phyloP scores from a whole-genome alignment of 768 basidiomycete genomes.

The Lentinula lateritia region DNA sequence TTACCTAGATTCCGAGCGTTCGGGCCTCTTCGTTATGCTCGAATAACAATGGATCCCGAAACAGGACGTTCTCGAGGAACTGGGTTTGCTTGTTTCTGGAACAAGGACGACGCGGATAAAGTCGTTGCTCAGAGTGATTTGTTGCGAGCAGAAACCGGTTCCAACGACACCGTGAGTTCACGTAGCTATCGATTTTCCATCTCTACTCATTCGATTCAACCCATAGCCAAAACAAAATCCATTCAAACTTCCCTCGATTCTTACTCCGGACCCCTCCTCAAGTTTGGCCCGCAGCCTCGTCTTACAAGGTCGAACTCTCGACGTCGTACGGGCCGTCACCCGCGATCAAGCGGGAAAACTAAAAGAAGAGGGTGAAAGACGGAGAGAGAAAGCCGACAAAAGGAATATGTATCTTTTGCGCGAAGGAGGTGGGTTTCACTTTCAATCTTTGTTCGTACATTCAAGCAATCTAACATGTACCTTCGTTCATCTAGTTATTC shows the following conservation, averaged over 20 bases:
- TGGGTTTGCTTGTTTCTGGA: slow-evolving; percentile 98
- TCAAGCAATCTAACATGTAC: not conserved
- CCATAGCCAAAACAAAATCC: slow-evolving; percentile 70
- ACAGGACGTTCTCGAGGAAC: slow-evolving; percentile 90
- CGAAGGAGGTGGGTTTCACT: slow-evolving; percentile 74
- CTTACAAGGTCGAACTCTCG: slow-evolving; percentile 87
- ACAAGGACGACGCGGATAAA: slow-evolving; percentile 81
- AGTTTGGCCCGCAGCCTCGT: slow-evolving; percentile 78
- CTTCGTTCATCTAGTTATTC: slow-evolving; percentile 56
- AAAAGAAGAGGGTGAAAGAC: slow-evolving; percentile 82
- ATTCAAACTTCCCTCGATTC: slow-evolving; percentile 80
- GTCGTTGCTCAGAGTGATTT: slow-evolving; percentile 78
- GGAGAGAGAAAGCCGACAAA: slow-evolving; percentile 87
- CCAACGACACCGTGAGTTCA: slow-evolving; percentile 23
- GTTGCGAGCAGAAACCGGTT: slow-evolving; percentile 54
- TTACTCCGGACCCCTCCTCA: slow-evolving; percentile 92
- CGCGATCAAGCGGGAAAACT: slow-evolving; percentile 83
- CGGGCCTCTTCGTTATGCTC: slow-evolving; percentile 89
- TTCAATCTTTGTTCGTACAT: not conserved
- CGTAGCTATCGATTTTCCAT: not conserved
- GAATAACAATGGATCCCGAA: slow-evolving; percentile 78
- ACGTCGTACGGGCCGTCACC: slow-evolving; percentile 86
- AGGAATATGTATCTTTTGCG: slow-evolving; percentile 92
- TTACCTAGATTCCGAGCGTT: slow-evolving; percentile 77
- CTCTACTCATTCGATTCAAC: not conserved